Evolutionary conservation across 495 filamentous ascomycete genomes (phyloP), one percentile per base, ranked within the genome.

Genomic region (Talaromyces ruber): DNA sequence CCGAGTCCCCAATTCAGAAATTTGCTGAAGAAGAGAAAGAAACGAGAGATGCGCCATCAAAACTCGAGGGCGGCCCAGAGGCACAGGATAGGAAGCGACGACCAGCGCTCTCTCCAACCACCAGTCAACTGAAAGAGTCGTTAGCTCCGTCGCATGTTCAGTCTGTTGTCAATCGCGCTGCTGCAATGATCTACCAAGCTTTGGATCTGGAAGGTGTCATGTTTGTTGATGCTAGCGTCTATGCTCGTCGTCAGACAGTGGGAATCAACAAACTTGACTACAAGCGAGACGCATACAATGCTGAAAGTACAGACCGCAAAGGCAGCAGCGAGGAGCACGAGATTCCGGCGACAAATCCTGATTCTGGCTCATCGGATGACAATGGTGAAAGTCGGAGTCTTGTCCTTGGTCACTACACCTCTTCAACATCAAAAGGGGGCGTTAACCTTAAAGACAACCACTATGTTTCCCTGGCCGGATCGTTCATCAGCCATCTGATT

Each of bases 51-150:
- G 3, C 34, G 14, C 16, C 34, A 39, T 14, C 14, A 11, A 1
- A 39, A 16, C 9, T 0, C 3, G 34, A 39, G 34, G 2, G 16
- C 16, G 14, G 3, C 3, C 16, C 34, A 16, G 34, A 16, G 34
- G 3, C 4, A 14, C 34, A 4, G 34, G 14, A 39, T 16, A 39
- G 34, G 34, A 39, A 39, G 34, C 34, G 1, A 16, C 34, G 34
- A n/a, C 34, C 34, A n/a, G 34, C 34, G 5, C 34, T 39, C 3
- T 39, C 34, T 39, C 34, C 34, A 39, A n/a, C 34, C 12, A 39
- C 34, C 14, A 39, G 34, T 16, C 34, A 39, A 14, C 6, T 39
- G 14, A 39, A 39, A 39, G 52, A 76, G 74, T 72, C 34, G 2
- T 4, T 39, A 4, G 34, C 34, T 16, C 34, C 34, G 14, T 39